Conservation (phyloP, 2,329 filamentous ascomycete species). For the Aulographum hederae region DNA sequence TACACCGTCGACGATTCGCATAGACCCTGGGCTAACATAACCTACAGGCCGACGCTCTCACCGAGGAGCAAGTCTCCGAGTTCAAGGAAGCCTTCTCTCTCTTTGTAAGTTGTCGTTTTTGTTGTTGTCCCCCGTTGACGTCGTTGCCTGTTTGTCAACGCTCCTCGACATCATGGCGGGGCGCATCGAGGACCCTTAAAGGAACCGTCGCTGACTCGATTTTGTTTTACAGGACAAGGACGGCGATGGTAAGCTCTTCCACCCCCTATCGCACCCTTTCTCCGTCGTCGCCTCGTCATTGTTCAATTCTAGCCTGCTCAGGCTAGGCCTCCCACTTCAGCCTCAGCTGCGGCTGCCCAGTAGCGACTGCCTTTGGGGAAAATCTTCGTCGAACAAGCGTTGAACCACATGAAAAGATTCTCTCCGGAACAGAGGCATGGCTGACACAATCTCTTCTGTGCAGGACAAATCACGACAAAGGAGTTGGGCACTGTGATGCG, state of each 20-base stretch:
- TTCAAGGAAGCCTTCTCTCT: slow-evolving; percentile 99
- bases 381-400: too few relatives aligned
- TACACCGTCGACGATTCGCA: too few relatives aligned
- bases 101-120: slow-evolving; percentile 66
- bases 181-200: slow-evolving; percentile 1
- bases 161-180: slow-evolving; percentile 5
- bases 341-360: too few relatives aligned
- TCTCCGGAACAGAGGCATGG: too few relatives aligned
- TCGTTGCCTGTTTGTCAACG: slow-evolving; percentile 2
- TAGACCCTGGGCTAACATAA: too few relatives aligned
- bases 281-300: too few relatives aligned
- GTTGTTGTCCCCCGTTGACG: slow-evolving; percentile 3
- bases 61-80: slow-evolving; percentile 99
- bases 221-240: slow-evolving; percentile 32
- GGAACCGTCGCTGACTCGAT: slow-evolving; percentile 4
- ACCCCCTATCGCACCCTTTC: too few relatives aligned
- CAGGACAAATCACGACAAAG: slow-evolving; percentile 45
- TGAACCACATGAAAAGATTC: too few relatives aligned
- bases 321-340: too few relatives aligned
- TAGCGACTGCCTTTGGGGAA: too few relatives aligned
- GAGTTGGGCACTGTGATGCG: slow-evolving; percentile 47
- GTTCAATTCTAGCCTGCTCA: too few relatives aligned
- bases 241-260: slow-evolving; percentile 30
- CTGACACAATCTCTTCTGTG: too few relatives aligned
- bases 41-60: slow-evolving; percentile 97